Conservation (phyloP, 1,139 yeast genomes). For the Scheffersomyces titani region DNA sequence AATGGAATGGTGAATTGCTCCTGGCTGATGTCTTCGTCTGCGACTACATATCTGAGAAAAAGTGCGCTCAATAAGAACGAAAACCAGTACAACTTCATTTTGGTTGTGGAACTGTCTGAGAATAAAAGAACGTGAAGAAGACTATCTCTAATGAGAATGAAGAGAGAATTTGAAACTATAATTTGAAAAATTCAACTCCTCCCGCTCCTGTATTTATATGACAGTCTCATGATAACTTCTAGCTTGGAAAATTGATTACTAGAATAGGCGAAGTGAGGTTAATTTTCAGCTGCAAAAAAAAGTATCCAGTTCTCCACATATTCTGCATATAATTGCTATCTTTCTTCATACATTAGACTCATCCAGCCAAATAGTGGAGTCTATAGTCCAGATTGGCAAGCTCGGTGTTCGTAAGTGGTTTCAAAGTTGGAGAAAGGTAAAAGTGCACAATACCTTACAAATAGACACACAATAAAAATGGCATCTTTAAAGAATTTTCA, state of each 20-base stretch:
- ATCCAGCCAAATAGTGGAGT: background rate
- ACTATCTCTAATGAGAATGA: background rate
- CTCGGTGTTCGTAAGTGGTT: background rate
- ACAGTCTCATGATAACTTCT: background rate
- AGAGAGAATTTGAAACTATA: background rate
- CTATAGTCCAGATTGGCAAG: background rate
- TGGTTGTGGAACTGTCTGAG: background rate
- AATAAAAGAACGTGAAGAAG: background rate
- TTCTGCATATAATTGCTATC: background rate
- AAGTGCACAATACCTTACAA: too few species aligned
- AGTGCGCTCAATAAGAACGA: background rate
- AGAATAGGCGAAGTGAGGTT: background rate
- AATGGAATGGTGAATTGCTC: background rate
- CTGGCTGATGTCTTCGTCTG: background rate
- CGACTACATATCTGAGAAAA: background rate
- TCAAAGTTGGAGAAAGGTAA: background rate
- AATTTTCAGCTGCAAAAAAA: background rate
- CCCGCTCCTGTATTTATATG: background rate
- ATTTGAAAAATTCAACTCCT: background rate
- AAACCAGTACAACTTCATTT: background rate
- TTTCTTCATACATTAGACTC: background rate
- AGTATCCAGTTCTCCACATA: background rate
- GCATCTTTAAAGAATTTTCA: too few species aligned
- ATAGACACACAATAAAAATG: too few species aligned
- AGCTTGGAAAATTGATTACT: background rate